Evolutionary conservation across 495 filamentous ascomycete species (phyloP).

Genomic region (Lasiosphaeris hirsuta): DNA sequence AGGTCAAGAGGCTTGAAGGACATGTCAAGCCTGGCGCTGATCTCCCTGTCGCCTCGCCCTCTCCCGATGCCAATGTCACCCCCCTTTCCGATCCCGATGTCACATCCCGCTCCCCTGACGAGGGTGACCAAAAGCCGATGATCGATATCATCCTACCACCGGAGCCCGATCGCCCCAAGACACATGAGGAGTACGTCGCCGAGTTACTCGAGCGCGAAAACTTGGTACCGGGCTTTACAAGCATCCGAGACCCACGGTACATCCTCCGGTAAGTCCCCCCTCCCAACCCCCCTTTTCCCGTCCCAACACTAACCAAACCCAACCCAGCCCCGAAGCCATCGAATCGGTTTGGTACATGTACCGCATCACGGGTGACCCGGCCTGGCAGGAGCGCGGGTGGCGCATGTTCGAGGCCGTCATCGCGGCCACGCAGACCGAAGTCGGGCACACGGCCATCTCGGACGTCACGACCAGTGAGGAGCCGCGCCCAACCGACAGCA

Average conservation of each 20-base stretch:
- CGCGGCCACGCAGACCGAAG: constrained; percentile 59
- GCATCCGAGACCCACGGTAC: constrained; percentile 60
- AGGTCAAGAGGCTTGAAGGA: constrained; percentile 13
- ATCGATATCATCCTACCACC: constrained; percentile 16
- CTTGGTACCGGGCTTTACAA: constrained; percentile 64
- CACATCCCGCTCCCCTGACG: neutral
- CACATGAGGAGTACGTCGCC: constrained; percentile 63
- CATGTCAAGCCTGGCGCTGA: too few species aligned
- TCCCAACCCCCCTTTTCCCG: neutral
- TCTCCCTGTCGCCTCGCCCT: too few species aligned
- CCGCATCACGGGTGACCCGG: constrained; percentile 76
- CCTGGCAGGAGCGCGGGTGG: constrained; percentile 86
- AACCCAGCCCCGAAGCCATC: constrained; percentile 82
- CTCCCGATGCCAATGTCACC: too few species aligned
- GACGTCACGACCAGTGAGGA: constrained; percentile 51
- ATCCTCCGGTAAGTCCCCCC: constrained; percentile 61
- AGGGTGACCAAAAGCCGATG: constrained; percentile 24
- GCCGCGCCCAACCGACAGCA: constrained; percentile 40
- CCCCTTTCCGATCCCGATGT: too few species aligned
- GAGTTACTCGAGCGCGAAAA: constrained; percentile 56
- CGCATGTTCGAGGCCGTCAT: constrained; percentile 79
- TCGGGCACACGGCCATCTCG: constrained; percentile 68
- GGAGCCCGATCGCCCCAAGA: constrained; percentile 42
- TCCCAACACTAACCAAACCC: constrained; percentile 18
- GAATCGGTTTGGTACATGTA: constrained; percentile 96